Conservation (phyloP, 345 rosid genomes). For the Turritis glabra region DNA sequence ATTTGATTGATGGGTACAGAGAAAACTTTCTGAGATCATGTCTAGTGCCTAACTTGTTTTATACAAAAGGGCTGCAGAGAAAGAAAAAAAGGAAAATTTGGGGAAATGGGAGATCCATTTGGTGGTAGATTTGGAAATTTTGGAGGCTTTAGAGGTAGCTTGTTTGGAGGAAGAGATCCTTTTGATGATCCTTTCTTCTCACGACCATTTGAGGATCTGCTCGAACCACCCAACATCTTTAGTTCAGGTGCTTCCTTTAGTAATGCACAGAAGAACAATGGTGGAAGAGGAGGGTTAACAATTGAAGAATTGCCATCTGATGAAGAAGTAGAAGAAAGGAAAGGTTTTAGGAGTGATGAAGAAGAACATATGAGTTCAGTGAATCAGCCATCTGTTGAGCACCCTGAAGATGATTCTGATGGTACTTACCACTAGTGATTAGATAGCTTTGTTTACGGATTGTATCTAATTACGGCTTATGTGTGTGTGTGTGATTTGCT, state of each 20-base stretch:
- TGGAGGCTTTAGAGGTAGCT: slow-evolving; percentile 41
- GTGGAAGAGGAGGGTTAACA: slow-evolving; percentile 48
- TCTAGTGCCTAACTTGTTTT: not conserved
- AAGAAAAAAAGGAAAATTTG: slow-evolving; percentile 33
- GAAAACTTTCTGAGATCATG: not conserved
- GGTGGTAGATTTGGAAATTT: slow-evolving; percentile 48
- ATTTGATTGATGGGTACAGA: not conserved
- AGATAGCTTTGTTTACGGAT: not conserved
- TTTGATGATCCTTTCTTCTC: slow-evolving; percentile 77
- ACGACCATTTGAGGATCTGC: slow-evolving; percentile 52
- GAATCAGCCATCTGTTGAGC: slow-evolving; percentile 62
- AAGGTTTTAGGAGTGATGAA: slow-evolving; percentile 16
- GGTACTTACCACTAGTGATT: slow-evolving; percentile 40
- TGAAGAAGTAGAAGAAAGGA: slow-evolving; percentile 45
- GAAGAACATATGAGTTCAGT: slow-evolving; percentile 22
- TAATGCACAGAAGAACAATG: slow-evolving; percentile 18
- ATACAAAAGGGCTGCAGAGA: slow-evolving; percentile 49
- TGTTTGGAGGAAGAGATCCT: slow-evolving; percentile 70
- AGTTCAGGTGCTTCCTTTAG: slow-evolving; percentile 28
- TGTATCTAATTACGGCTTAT: not conserved
- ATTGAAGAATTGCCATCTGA: slow-evolving; percentile 72
- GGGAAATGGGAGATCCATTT: slow-evolving; percentile 49
- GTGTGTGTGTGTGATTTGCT: slow-evolving; percentile 6
- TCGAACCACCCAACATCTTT: slow-evolving; percentile 32
- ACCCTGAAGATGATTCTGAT: slow-evolving; percentile 60